A percentile compares a stretch with the other conserved stretches of the same genome.
Conservation (phyloP, 2,329 filamentous ascomycete genomes). For the Paecilomyces sp. region DNA sequence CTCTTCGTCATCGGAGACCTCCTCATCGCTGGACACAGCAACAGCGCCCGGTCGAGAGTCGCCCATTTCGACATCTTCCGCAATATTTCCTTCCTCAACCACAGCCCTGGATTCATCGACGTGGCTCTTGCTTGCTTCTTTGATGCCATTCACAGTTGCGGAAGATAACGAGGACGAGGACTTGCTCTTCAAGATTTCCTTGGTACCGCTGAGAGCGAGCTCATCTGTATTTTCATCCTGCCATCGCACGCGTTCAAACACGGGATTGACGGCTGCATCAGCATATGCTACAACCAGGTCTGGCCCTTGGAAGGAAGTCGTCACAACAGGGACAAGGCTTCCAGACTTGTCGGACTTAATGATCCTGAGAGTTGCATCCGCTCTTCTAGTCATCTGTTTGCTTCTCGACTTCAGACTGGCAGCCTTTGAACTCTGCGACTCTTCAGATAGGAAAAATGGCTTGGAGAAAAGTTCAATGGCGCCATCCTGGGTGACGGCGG, state of each 20-base stretch:
- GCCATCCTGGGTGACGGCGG: constrained; percentile 41
- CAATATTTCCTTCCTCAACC: constrained; percentile 43
- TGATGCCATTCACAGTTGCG: constrained; percentile 47
- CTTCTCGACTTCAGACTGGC: constrained; percentile 38
- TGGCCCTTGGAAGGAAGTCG: constrained; percentile 38
- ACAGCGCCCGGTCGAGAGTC: constrained; percentile 21
- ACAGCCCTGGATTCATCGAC: constrained; percentile 53
- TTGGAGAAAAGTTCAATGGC: constrained; percentile 44
- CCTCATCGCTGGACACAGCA: constrained; percentile 19
- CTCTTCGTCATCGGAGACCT: constrained; percentile 19
- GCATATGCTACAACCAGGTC: constrained; percentile 42
- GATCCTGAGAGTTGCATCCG: constrained; percentile 39
- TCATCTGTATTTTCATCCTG: constrained; percentile 38
- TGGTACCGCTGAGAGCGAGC: constrained; percentile 36
- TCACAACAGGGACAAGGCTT: constrained; percentile 35
- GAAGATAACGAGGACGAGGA: constrained; percentile 36
- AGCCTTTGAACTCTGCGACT: constrained; percentile 18
- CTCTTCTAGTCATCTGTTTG: constrained; percentile 38
- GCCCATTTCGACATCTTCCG: constrained; percentile 30
- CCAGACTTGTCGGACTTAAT: constrained; percentile 33
- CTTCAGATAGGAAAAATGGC: constrained; percentile 34
- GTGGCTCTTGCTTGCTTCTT: constrained; percentile 42
- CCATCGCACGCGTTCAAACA: constrained; percentile 44
- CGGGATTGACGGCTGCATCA: constrained; percentile 43
- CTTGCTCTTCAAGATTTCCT: constrained; percentile 39